Evolutionary conservation across 805 yeast species (phyloP).

Genomic region (Ogataea dorogensis): DNA sequence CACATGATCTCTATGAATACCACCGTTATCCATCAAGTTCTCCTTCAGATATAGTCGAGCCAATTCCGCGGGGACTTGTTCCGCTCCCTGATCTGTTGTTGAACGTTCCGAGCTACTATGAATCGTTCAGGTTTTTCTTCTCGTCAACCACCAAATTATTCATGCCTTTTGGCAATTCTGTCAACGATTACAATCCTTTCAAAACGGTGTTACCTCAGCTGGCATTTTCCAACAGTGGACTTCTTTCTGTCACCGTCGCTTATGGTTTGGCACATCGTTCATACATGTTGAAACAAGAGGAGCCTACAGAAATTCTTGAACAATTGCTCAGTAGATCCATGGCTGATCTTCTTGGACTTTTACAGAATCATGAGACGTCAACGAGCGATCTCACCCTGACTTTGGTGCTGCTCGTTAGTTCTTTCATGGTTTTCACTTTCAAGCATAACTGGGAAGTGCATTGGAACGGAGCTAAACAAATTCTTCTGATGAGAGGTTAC

Average conservation of each 20-base stretch:
- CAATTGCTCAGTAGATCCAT: constrained; percentile 57
- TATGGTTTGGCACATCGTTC: constrained; percentile 44
- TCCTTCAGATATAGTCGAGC: constrained; percentile 20
- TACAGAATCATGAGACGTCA: constrained; percentile 51
- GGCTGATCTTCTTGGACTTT: constrained; percentile 49
- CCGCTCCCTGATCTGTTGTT: constrained; percentile 61
- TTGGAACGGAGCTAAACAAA: constrained; percentile 64
- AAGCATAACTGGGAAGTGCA: constrained; percentile 62
- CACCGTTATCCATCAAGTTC: constrained; percentile 16
- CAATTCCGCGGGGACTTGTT: constrained; percentile 35
- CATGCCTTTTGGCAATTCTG: constrained; percentile 61
- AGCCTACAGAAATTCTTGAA: constrained; percentile 45
- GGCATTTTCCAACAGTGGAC: constrained; percentile 58
- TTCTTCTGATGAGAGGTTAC: constrained; percentile 51
- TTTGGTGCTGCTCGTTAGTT: constrained; percentile 54
- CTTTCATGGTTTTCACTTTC: constrained; percentile 50
- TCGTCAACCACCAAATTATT: constrained; percentile 58
- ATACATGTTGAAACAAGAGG: constrained; percentile 24
- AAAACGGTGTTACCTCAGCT: constrained; percentile 61
- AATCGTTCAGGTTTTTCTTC: constrained; percentile 61
- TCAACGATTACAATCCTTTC: constrained; percentile 70
- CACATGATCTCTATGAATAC: not conserved
- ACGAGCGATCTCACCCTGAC: constrained; percentile 69
- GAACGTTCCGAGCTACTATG: constrained; percentile 58
- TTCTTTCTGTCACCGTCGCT: constrained; percentile 56